Percentiles rank a stretch among this genome's conserved stretches.
Evolutionary conservation across 1,284 basidiomycete species (phyloP).

Genomic region (Uromyces viciae-fabae): DNA sequence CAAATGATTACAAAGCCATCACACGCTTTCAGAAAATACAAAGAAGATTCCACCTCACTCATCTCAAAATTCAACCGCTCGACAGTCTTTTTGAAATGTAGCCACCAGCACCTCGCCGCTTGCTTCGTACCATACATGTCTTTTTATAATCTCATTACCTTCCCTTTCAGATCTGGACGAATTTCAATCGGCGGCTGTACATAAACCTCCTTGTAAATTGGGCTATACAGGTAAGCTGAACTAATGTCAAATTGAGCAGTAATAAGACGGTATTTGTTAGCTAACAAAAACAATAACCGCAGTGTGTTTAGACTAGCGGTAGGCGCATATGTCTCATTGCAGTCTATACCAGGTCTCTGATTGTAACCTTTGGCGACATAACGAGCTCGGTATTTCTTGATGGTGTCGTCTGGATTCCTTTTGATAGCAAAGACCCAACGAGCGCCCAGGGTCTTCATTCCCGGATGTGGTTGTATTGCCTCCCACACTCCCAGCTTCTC

Average conservation of each 20-base stretch:
- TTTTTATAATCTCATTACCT: too few species aligned
- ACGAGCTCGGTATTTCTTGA: not conserved
- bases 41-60: not conserved
- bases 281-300: not conserved
- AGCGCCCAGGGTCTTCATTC: not conserved
- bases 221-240: not conserved
- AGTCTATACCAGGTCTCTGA: not conserved
- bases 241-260: not conserved
- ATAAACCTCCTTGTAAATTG: too few species aligned
- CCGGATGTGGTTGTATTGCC: not conserved
- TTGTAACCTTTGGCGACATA: not conserved
- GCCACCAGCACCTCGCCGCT: conserved; percentile 35
- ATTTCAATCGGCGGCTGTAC: not conserved
- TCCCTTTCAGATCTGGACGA: not conserved
- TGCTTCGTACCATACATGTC: conserved; percentile 28
- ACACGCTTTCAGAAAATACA: not conserved
- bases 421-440: not conserved
- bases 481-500: not conserved
- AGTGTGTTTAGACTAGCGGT: not conserved
- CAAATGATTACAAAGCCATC: conserved; percentile 2
- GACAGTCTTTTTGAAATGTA: not conserved
- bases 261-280: not conserved
- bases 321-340: not conserved
- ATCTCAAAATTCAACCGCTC: not conserved
- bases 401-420: not conserved